These are phyloP conservation scores for Dichomitus squalens DNA, from an alignment of 1,284 basidiomycete genomes.

Conservation along the genomic window DNA sequence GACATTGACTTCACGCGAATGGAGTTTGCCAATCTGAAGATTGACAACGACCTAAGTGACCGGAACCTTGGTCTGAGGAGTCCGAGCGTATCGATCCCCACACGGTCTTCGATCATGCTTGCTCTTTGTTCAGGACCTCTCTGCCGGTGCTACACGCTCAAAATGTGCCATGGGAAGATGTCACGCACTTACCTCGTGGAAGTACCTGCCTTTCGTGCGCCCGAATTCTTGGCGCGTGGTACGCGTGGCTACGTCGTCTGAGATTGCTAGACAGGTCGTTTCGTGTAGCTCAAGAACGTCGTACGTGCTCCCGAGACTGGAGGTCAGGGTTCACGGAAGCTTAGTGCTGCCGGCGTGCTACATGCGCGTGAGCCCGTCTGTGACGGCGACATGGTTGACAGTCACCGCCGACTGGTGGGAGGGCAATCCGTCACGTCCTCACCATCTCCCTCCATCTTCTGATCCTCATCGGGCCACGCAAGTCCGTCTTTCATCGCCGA, in stretches of 20 bases:
- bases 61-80: neutral
- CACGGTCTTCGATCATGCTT: neutral
- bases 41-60: neutral
- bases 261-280: too few species aligned
- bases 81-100: neutral
- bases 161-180: neutral
- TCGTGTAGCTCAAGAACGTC: too few species aligned
- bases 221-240: neutral
- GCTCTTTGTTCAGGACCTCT: neutral
- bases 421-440: too few species aligned
- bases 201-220: neutral
- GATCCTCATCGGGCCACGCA: too few species aligned
- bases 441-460: neutral
- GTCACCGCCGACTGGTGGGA: neutral
- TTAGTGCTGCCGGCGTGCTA: neutral
- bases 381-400: neutral
- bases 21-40: neutral
- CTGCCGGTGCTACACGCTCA: conserved; percentile 7
- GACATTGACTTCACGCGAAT: conserved; percentile 2
- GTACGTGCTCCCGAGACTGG: neutral
- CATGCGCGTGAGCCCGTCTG: neutral
- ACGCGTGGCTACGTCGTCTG: conserved; percentile 3
- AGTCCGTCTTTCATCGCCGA: neutral
- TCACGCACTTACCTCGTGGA: neutral
- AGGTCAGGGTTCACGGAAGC: neutral